Conservation (phyloP, 1,284 basidiomycete species). For the Malassezia pachydermatis region DNA sequence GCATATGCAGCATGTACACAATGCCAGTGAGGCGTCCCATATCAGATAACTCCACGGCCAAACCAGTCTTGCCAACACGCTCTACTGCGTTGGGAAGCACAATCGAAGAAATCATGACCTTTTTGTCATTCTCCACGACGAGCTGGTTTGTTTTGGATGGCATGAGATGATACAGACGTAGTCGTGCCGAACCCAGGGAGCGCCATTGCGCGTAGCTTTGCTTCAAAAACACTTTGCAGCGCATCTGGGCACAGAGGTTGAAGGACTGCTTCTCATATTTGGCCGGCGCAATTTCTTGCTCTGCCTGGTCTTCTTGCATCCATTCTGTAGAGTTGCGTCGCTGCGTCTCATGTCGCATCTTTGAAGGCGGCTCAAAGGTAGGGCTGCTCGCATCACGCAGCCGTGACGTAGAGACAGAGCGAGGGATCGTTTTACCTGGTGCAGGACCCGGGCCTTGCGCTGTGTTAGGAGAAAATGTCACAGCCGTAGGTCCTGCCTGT, state of each 20-base stretch:
- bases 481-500: neutral
- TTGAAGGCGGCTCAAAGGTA: constrained; percentile 31
- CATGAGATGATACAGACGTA: constrained; percentile 69
- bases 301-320: constrained; percentile 1
- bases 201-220: constrained; percentile 96
- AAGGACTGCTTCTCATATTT: constrained; percentile 13
- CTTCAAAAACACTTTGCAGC: constrained; percentile 94
- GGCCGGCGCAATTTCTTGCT: neutral
- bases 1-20: constrained; percentile 76
- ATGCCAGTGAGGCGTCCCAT: constrained; percentile 81
- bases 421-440: neutral
- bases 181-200: constrained; percentile 71
- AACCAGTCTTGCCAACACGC: constrained; percentile 89
- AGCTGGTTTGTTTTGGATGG: constrained; percentile 87
- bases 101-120: constrained; percentile 72
- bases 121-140: constrained; percentile 77
- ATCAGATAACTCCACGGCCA: constrained; percentile 90
- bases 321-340: constrained; percentile 10
- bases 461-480: neutral
- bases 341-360: constrained; percentile 31
- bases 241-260: constrained; percentile 75
- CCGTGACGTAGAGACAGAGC: constrained; percentile 2
- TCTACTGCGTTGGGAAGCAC: constrained; percentile 92
- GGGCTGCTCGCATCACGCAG: neutral
- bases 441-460: neutral